Evolutionary conservation across 2,329 filamentous ascomycete genomes (phyloP).

Genomic region (Colletotrichum theobromicola): DNA sequence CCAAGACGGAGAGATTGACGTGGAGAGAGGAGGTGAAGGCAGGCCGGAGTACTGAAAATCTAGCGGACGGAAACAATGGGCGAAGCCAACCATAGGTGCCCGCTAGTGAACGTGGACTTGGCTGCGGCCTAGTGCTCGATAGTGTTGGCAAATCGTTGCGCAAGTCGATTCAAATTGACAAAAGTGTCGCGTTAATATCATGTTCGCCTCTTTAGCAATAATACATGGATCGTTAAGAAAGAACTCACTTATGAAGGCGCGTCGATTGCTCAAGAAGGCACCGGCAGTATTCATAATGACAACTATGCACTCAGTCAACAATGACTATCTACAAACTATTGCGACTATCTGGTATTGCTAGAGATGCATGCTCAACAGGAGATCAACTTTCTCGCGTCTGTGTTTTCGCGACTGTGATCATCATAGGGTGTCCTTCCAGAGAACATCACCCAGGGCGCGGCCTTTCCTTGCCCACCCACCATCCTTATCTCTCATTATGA

Average conservation of each 20-base stretch:
- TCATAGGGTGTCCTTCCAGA: not conserved
- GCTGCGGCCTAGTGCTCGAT: too few relatives aligned
- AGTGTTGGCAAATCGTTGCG: too few relatives aligned
- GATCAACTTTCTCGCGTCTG: not conserved
- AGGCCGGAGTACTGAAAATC: conserved; percentile 38
- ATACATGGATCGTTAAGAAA: too few relatives aligned
- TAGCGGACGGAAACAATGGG: conserved; percentile 36
- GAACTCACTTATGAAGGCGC: too few relatives aligned
- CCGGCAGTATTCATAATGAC: not conserved
- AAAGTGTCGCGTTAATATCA: fast-evolving
- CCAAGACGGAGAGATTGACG: conserved; percentile 53
- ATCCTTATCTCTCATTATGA: not conserved
- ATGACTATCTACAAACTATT: not conserved
- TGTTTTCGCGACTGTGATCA: not conserved
- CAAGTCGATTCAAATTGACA: not conserved
- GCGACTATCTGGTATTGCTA: not conserved
- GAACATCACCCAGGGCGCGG: not conserved
- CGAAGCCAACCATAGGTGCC: conserved; percentile 33
- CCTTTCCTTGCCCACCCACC: not conserved
- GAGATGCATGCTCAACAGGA: not conserved
- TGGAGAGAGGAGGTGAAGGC: conserved; percentile 48
- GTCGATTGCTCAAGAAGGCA: not conserved
- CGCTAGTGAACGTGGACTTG: fast-evolving
- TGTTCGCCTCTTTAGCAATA: not conserved
- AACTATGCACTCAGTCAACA: not conserved